Evolutionary conservation across 75 land plant genomes (phyloP).

Genomic region (Pinus tabuliformis): DNA sequence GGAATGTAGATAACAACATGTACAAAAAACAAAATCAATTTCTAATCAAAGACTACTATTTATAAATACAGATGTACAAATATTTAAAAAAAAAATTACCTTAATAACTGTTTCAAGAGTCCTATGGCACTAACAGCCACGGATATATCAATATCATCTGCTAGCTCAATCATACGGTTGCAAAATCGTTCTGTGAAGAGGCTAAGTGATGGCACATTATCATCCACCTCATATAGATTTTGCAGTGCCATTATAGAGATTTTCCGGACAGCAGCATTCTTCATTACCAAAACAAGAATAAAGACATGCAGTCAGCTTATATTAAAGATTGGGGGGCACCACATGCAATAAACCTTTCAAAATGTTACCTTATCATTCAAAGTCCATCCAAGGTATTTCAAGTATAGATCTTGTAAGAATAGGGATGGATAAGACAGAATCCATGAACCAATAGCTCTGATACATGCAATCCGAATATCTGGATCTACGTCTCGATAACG

Average conservation of each 20-base stretch:
- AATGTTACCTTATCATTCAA: conserved; percentile 84
- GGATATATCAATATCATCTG: conserved; percentile 91
- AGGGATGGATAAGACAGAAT: conserved; percentile 87
- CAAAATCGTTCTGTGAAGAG: conserved; percentile 93
- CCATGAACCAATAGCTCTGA: conserved; percentile 89
- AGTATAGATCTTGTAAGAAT: conserved; percentile 87
- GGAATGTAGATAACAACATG: conserved; percentile 11
- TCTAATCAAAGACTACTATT: neutral
- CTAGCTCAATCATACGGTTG: conserved; percentile 95
- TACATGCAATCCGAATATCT: conserved; percentile 82
- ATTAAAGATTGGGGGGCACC: neutral
- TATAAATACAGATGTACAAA: neutral
- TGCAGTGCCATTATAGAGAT: conserved; percentile 84
- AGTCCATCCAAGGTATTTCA: conserved; percentile 98
- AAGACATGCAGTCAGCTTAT: neutral
- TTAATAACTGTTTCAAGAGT: conserved; percentile 80
- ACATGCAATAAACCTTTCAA: neutral
- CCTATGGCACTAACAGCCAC: conserved; percentile 97
- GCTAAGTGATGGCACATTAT: conserved; percentile 85
- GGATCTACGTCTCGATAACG: conserved; percentile 90
- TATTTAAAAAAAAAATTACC: conserved; percentile 29
- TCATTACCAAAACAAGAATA: conserved; percentile 10
- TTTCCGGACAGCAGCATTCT: conserved; percentile 91
- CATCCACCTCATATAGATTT: conserved; percentile 89
- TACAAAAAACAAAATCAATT: neutral